Evolutionary conservation across 1,284 basidiomycete species (phyloP), one percentile per base, ranked within the genome.

Genomic region (Malassezia brasiliensis): DNA sequence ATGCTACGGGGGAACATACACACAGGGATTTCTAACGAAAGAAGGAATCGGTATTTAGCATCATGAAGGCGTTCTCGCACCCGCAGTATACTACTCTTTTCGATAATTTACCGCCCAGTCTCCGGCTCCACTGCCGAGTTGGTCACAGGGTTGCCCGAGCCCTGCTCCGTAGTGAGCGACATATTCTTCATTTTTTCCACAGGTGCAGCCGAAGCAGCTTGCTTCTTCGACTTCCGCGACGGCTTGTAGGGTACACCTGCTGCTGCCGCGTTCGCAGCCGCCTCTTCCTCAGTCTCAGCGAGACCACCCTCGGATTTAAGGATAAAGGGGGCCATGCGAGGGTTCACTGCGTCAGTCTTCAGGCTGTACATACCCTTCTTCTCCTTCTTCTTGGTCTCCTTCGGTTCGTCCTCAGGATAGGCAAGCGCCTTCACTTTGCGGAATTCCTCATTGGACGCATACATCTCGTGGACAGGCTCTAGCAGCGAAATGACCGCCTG

Each of bases 381-480:
- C 34, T 60, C 64, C 57, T 70, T 72, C 52, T 67, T 67, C 60
- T 66, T 68, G 48, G 64, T 65, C 19, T 53, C 60, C 31, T 58
- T 60, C 4, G 60, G 53, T 20, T 48, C 58, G 30, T 69, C 66
- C 30, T 65, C 60, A 0, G 90, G 90, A 79, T 96, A 98, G 15
- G 90, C 93, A 17, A 84, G 76, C 66, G 81, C 81, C 72, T 87
- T 85, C 9, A 85, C 78, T 70, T 81, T 81, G 75, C 87, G 82
- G 83, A 90, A 96, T 71, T 88, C 88, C 63, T 84, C 81, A 65
- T 83, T 83, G 54, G 77, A 81, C 64, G 85, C 81, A 66, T 88
- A 94, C 47, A 83, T 80, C 63, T 83, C 81, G 63, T 86, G 82
- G 48, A 99, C 85, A 0, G 93, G 93, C 30, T 82, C 83, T 36